Conservation (phyloP, 2,329 filamentous ascomycete genomes). For the Phaeosphaeriaceae sp. region DNA sequence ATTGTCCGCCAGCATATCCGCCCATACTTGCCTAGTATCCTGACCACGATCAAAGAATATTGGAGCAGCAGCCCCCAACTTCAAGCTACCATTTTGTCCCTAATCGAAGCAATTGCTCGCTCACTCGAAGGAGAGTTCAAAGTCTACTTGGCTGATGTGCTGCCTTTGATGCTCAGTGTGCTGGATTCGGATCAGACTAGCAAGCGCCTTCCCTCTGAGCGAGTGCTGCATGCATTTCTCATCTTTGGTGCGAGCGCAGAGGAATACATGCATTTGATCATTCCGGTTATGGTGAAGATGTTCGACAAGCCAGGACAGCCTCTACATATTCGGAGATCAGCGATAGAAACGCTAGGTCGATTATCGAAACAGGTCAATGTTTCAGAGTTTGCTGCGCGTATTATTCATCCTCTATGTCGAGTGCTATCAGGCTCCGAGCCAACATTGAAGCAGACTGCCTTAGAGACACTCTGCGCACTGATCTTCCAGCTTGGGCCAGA, state of each 20-base stretch:
- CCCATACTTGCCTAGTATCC: conserved; percentile 85
- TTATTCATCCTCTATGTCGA: conserved; percentile 90
- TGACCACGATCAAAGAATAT: conserved; percentile 85
- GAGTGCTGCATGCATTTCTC: conserved; percentile 91
- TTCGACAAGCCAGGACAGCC: conserved; percentile 91
- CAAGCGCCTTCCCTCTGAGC: conserved; percentile 82
- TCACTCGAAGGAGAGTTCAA: conserved; percentile 98
- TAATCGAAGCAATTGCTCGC: conserved; percentile 92
- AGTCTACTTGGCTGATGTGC: conserved; percentile 84
- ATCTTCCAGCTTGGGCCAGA: conserved; percentile 97
- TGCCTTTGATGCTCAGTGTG: conserved; percentile 93
- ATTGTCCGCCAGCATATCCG: conserved; percentile 97
- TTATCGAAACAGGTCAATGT: conserved; percentile 96
- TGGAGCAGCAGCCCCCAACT: conserved; percentile 83
- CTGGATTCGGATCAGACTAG: conserved; percentile 82
- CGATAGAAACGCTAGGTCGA: conserved; percentile 93
- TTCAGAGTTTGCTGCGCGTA: conserved; percentile 94
- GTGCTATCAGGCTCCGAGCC: conserved; percentile 77
- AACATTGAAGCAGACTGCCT: conserved; percentile 76
- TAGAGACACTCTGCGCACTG: conserved; percentile 92
- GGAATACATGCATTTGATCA: conserved; percentile 99
- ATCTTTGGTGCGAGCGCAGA: conserved; percentile 95
- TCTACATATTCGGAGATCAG: conserved; percentile 77
- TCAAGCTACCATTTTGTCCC: conserved; percentile 86
- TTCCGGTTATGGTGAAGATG: conserved; percentile 90